Percentiles rank a stretch among this genome's conserved stretches.
Conservation (phyloP, 129 eudicot genomes). For the Arctium minus region DNA sequence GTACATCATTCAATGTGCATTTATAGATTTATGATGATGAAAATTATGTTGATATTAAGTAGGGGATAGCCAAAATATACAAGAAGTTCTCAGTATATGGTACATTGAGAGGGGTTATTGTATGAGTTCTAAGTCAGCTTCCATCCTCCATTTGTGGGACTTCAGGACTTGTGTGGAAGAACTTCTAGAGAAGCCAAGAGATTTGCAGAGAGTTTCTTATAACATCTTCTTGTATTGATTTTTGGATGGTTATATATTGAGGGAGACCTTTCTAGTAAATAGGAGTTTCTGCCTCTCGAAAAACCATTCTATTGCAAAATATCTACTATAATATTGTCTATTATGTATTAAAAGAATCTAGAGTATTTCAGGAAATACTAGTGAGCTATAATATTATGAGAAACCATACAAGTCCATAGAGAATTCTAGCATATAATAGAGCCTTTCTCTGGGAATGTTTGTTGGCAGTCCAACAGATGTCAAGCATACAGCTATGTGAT, state of each 20-base stretch:
- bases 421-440: no score
- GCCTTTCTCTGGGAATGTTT: no score
- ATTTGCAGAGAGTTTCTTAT: neutral
- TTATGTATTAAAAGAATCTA: no score
- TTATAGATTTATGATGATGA: neutral
- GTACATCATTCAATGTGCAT: conserved; percentile 25
- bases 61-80: neutral
- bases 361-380: neutral
- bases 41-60: neutral
- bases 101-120: neutral
- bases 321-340: no score
- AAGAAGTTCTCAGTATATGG: neutral
- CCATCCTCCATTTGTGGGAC: no score
- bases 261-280: neutral
- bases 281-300: neutral
- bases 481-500: no score
- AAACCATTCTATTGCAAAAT: neutral
- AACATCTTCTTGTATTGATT: neutral
- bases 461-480: no score
- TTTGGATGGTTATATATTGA: neutral
- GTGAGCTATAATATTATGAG: no score
- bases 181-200: no score
- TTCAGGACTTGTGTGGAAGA: no score
- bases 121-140: neutral
- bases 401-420: no score